A percentile compares a stretch with the other conserved stretches of the same genome.
These are phyloP conservation scores for Cladosporium sp. DNA, from an alignment of 2,329 filamentous ascomycete genomes.

Conservation along the genomic window DNA sequence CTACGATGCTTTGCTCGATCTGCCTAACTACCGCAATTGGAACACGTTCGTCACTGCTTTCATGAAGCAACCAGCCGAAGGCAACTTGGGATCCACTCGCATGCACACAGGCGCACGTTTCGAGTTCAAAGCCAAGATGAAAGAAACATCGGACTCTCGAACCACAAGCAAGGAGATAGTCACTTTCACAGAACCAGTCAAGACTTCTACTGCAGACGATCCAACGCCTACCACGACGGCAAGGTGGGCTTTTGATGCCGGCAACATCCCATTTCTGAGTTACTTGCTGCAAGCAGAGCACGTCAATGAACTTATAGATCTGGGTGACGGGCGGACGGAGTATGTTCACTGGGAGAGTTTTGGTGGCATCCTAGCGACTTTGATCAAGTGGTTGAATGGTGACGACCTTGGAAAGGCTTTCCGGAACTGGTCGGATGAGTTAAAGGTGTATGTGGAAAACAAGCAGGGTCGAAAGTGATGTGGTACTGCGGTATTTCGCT, in stretches of 20 bases:
- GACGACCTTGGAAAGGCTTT: slow-evolving; percentile 35
- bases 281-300: slow-evolving; percentile 41
- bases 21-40: slow-evolving; percentile 45
- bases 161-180: slow-evolving; percentile 32
- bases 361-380: slow-evolving; percentile 38
- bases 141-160: slow-evolving; percentile 22
- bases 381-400: slow-evolving; percentile 41
- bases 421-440: slow-evolving; percentile 37
- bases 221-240: slow-evolving; percentile 25
- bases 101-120: slow-evolving; percentile 40
- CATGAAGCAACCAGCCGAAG: slow-evolving; percentile 40
- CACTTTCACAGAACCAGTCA: slow-evolving; percentile 31
- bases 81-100: slow-evolving; percentile 17
- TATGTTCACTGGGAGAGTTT: slow-evolving; percentile 45
- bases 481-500: not conserved
- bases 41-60: slow-evolving; percentile 44
- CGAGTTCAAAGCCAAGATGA: slow-evolving; percentile 42
- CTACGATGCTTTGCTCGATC: slow-evolving; percentile 42
- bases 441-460: slow-evolving; percentile 40
- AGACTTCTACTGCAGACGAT: slow-evolving; percentile 20
- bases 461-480: slow-evolving; percentile 14
- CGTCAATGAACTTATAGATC: slow-evolving; percentile 45
- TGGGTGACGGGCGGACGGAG: slow-evolving; percentile 31
- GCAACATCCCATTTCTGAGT: slow-evolving; percentile 23
- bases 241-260: slow-evolving; percentile 31